A percentile compares a stretch with the other conserved stretches of the same genome.
These are phyloP conservation scores for Lachancea mirantina DNA, from an alignment of 805 yeast species.

Conservation along the genomic window DNA sequence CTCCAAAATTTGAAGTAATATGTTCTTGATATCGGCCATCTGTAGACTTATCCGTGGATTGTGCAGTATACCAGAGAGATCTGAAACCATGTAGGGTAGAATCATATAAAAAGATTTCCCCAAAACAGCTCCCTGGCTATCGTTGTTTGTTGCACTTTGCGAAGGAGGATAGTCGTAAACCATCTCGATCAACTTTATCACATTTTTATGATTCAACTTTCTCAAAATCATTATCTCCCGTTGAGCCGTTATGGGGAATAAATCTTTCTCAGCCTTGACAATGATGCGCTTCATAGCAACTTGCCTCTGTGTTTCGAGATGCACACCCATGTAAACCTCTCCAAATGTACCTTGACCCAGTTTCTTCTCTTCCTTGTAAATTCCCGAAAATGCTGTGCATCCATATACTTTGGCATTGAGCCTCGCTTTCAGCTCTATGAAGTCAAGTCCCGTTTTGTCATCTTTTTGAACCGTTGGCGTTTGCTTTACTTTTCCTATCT, in stretches of 20 bases:
- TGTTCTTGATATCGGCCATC: constrained; percentile 70
- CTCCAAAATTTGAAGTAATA: constrained; percentile 66
- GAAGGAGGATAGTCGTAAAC: constrained; percentile 44
- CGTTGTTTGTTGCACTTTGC: constrained; percentile 18
- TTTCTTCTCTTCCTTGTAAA: constrained; percentile 35
- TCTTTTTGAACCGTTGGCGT: constrained; percentile 27
- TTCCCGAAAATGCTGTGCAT: constrained; percentile 24
- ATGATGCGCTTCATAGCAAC: constrained; percentile 87
- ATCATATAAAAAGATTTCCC: constrained; percentile 66
- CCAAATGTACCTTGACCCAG: constrained; percentile 87
- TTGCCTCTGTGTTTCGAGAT: constrained; percentile 38
- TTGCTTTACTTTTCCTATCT: constrained; percentile 31
- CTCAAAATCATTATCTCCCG: constrained; percentile 84
- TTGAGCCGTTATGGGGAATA: constrained; percentile 90
- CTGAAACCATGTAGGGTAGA: constrained; percentile 87
- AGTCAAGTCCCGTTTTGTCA: constrained; percentile 21
- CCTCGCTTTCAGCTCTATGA: constrained; percentile 22
- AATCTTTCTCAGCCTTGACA: constrained; percentile 40
- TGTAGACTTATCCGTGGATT: constrained; percentile 60
- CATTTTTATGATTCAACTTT: constrained; percentile 57
- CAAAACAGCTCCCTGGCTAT: no score
- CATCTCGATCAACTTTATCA: constrained; percentile 75
- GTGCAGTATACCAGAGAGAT: constrained; percentile 80
- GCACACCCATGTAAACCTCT: constrained; percentile 73
- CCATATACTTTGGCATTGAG: constrained; percentile 27